A percentile compares a stretch with the other conserved stretches of the same genome.
These are phyloP conservation scores for Aspergillus ellipticus DNA, from an alignment of 495 filamentous ascomycete genomes.

Conservation along the genomic window DNA sequence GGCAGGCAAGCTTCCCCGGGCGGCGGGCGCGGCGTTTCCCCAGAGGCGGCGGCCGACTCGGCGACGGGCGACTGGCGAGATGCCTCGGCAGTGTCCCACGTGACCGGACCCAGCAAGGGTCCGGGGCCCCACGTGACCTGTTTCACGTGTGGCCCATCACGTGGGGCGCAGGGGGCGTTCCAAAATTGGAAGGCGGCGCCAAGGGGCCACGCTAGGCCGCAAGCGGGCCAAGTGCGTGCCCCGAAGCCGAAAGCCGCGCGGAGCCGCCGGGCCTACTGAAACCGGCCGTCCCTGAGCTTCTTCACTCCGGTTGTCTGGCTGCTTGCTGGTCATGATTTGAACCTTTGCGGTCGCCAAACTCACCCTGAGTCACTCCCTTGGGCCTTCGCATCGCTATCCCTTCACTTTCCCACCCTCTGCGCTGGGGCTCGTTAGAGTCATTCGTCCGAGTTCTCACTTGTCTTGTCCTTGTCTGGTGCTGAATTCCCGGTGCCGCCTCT, in stretches of 20 bases:
- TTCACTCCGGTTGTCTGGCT: constrained; percentile 2
- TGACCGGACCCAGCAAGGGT: neutral
- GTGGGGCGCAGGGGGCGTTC: neutral
- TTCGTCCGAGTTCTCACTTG: neutral
- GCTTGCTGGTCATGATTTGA: constrained; percentile 12
- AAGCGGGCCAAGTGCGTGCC: constrained; percentile 10
- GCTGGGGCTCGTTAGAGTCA: neutral
- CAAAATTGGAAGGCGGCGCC: constrained; percentile 7
- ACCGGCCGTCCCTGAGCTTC: constrained; percentile 21
- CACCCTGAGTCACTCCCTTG: constrained; percentile 44
- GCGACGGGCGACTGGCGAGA: neutral
- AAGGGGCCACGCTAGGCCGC: neutral
- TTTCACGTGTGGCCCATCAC: constrained; percentile 5
- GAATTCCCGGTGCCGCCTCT: constrained; percentile 16
- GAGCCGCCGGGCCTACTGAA: constrained; percentile 12
- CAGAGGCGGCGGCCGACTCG: too few species aligned
- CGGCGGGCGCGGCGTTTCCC: too few species aligned
- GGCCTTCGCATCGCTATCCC: constrained; percentile 7
- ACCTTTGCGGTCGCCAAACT: constrained; percentile 20
- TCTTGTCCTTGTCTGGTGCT: constrained; percentile 10
- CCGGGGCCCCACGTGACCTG: neutral
- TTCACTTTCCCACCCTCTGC: constrained; percentile 7
- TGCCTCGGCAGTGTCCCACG: constrained; percentile 9
- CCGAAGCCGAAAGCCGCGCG: constrained; percentile 15
- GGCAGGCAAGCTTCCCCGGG: too few species aligned